Conservation (phyloP, 768 basidiomycete genomes). For the Obba rivulosa region DNA sequence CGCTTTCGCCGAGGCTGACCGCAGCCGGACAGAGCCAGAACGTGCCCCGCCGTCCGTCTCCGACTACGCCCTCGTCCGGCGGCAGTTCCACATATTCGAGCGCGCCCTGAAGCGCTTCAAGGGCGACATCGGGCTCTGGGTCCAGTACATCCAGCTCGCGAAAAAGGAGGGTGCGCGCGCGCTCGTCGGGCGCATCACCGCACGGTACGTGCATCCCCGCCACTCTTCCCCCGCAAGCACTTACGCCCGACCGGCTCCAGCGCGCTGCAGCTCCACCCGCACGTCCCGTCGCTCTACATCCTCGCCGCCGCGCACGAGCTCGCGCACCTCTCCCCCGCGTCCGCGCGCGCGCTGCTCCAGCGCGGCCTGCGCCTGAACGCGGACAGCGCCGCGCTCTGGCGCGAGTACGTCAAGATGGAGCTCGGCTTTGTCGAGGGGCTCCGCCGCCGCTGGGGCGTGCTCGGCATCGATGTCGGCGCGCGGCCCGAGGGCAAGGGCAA, state of each 20-base stretch:
- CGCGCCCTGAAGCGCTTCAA: constrained; percentile 87
- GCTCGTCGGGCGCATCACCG: constrained; percentile 76
- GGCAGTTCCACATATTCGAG: constrained; percentile 89
- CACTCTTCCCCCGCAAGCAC: no score
- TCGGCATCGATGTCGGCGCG: constrained; percentile 49
- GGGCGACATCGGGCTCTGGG: constrained; percentile 80
- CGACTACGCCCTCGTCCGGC: constrained; percentile 77
- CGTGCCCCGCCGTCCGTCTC: constrained; percentile 59
- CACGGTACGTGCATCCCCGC: constrained; percentile 53
- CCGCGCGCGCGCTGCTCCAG: constrained; percentile 78
- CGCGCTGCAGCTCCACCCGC: constrained; percentile 84
- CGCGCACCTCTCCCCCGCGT: constrained; percentile 62
- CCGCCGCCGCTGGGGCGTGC: constrained; percentile 69
- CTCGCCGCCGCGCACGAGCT: constrained; percentile 83
- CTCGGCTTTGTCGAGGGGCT: constrained; percentile 79
- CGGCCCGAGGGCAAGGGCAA: constrained; percentile 21
- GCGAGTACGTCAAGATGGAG: constrained; percentile 89
- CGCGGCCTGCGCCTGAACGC: constrained; percentile 78
- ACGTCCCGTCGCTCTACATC: constrained; percentile 72
- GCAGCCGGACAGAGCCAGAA: constrained; percentile 24
- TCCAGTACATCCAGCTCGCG: constrained; percentile 83
- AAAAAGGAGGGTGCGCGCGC: constrained; percentile 74
- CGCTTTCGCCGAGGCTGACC: constrained; percentile 1
- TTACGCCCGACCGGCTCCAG: constrained; percentile 30
- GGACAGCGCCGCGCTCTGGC: constrained; percentile 75